phyloP scores from a whole-genome alignment of 2,329 filamentous ascomycete species.

The Fusarium sp. region DNA sequence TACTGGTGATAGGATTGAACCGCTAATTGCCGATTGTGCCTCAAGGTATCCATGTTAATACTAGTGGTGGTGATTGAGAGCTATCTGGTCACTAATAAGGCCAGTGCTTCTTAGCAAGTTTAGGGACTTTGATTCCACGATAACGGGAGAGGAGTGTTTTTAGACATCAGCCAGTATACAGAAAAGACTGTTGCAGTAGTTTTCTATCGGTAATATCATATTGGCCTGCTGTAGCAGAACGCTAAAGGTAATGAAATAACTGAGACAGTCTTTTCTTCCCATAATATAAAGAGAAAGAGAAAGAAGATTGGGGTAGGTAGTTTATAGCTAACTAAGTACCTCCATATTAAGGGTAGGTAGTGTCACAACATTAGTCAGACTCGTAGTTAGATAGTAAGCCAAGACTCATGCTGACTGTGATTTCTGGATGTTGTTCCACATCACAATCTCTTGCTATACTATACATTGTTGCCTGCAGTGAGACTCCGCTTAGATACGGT shows the following conservation, averaged over 20 bases:
- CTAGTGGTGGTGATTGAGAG: not conserved
- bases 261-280: not conserved
- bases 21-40: not conserved
- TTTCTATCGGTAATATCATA: not conserved
- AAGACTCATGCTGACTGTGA: slow-evolving; percentile 1
- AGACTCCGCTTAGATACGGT: not conserved
- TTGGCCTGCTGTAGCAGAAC: not conserved
- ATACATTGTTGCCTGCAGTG: not conserved
- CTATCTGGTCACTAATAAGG: not conserved
- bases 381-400: not conserved
- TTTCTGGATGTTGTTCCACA: not conserved
- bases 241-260: not conserved
- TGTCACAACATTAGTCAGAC: slow-evolving; percentile 21
- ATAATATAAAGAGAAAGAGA: not conserved
- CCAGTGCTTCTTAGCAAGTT: not conserved
- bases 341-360: not conserved
- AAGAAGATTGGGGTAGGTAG: not conserved
- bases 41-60: not conserved
- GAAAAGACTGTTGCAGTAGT: not conserved
- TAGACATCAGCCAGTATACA: not conserved
- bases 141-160: not conserved
- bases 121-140: not conserved
- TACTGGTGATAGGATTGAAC: too few species aligned
- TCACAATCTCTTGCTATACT: not conserved
- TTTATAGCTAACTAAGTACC: not conserved